Evolutionary conservation across 2,329 filamentous ascomycete species (phyloP).

Genomic region (Blastomyces parvus): DNA sequence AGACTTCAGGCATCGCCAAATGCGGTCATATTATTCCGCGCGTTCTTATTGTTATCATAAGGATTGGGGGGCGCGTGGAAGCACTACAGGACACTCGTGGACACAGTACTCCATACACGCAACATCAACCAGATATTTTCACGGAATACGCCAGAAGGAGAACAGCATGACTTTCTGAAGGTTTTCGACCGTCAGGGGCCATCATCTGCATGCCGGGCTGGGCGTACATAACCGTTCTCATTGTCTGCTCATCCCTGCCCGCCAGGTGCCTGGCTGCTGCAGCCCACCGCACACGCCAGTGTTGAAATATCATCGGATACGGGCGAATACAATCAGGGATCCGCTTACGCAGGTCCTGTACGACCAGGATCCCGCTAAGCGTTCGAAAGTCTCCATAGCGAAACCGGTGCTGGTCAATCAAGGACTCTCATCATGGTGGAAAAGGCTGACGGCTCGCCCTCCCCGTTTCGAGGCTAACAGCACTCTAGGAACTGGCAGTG

Average conservation of each 20-base stretch:
- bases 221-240: not conserved
- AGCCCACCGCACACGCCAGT: not conserved
- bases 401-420: not conserved
- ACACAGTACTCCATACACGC: not conserved
- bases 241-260: not conserved
- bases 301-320: not conserved
- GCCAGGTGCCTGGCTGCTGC: not conserved
- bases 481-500: not conserved
- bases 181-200: not conserved
- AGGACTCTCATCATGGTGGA: not conserved
- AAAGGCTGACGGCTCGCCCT: not conserved
- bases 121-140: not conserved
- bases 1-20: no score
- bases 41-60: not conserved
- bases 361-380: not conserved
- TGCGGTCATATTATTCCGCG: no score
- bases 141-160: not conserved
- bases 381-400: not conserved
- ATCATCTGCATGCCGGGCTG: slow-evolving; percentile 2
- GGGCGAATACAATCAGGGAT: not conserved
- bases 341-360: not conserved
- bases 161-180: not conserved
- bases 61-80: not conserved
- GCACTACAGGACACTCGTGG: not conserved
- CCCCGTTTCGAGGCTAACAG: not conserved